These are phyloP conservation scores for Hyaloscypha finlandica DNA, from an alignment of 495 filamentous ascomycete genomes.

Conservation along the genomic window DNA sequence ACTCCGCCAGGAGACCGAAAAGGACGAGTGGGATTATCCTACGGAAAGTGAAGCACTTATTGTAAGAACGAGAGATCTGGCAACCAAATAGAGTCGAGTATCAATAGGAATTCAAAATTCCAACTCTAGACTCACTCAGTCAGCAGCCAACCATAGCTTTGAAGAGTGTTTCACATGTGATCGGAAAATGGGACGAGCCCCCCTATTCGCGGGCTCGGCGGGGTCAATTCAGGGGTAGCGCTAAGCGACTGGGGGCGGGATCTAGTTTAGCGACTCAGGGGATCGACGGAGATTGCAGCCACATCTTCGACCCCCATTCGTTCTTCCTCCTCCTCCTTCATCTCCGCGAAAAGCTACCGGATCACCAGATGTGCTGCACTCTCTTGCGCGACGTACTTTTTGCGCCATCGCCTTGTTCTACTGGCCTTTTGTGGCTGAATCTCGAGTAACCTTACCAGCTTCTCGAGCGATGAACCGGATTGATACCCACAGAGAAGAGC, in stretches of 20 bases:
- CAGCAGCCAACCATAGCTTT: neutral
- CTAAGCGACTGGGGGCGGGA: slow-evolving; percentile 5
- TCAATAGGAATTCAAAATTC: neutral
- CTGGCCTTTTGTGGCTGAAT: neutral
- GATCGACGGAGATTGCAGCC: neutral
- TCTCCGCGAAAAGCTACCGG: neutral
- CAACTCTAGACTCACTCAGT: neutral
- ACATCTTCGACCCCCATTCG: slow-evolving; percentile 5
- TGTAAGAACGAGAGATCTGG: neutral
- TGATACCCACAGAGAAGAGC: neutral
- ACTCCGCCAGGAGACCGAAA: neutral
- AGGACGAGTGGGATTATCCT: neutral
- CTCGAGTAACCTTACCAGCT: neutral
- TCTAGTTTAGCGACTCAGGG: neutral
- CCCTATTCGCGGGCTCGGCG: neutral
- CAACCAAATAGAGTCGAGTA: neutral
- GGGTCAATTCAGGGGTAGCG: slow-evolving; percentile 2
- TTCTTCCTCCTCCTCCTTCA: neutral
- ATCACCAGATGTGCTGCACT: neutral
- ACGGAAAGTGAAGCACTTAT: neutral
- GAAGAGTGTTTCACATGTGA: neutral
- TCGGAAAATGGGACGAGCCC: neutral
- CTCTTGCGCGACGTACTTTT: neutral
- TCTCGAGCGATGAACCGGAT: neutral
- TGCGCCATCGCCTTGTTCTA: neutral